Percentiles rank a stretch among this genome's conserved stretches.
Conservation (phyloP, 805 yeast species). For the Phaffomyces thermotolerans region DNA sequence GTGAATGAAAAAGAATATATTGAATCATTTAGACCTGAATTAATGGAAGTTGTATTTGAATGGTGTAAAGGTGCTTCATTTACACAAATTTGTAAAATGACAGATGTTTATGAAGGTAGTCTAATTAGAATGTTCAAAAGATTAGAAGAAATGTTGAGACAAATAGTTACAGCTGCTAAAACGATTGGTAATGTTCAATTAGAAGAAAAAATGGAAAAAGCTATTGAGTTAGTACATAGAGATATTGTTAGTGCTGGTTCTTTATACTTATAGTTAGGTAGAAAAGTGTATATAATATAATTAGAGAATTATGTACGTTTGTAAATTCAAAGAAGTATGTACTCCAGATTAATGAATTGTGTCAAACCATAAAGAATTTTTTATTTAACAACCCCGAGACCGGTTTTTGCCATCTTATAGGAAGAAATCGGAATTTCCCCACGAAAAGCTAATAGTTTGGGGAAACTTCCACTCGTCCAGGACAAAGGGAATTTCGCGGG, state of each 20-base stretch:
- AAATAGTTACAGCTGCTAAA: slow-evolving; percentile 84
- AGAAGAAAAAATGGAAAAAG: slow-evolving; percentile 82
- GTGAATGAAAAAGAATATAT: slow-evolving; percentile 88
- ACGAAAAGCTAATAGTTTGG: background rate
- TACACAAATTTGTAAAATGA: slow-evolving; percentile 97
- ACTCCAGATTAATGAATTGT: too few relatives aligned
- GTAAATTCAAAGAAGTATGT: too few relatives aligned
- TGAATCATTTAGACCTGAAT: slow-evolving; percentile 83
- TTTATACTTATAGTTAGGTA: slow-evolving; percentile 44
- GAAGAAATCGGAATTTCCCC: background rate
- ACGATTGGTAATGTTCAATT: slow-evolving; percentile 87
- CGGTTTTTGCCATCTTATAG: background rate
- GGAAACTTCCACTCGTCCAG: background rate
- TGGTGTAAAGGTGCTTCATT: slow-evolving; percentile 97
- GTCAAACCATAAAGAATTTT: too few relatives aligned
- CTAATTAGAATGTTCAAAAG: slow-evolving; percentile 91
- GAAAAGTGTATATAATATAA: background rate
- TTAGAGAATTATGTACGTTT: too few relatives aligned
- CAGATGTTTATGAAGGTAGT: slow-evolving; percentile 97
- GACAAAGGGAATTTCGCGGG: background rate
- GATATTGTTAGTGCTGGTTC: slow-evolving; percentile 97
- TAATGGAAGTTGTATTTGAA: slow-evolving; percentile 93
- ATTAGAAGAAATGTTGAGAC: slow-evolving; percentile 87
- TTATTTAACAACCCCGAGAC: too few relatives aligned
- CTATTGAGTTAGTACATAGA: slow-evolving; percentile 81